Evolutionary conservation across 2,329 filamentous ascomycete genomes (phyloP).

Genomic region (Aspergillus pseudoterreus): DNA sequence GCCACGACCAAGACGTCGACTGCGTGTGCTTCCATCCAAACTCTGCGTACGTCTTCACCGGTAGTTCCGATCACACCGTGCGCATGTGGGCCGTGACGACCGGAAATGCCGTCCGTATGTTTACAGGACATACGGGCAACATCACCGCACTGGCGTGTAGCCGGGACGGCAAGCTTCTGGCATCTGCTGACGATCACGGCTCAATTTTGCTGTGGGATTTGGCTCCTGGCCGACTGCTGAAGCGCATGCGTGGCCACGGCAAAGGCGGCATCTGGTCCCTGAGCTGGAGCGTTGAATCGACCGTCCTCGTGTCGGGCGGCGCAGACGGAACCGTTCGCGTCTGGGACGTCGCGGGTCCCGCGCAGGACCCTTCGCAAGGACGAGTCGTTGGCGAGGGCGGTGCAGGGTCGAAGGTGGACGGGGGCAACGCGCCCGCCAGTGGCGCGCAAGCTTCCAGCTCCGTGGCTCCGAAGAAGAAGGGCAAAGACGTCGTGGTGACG

Average conservation of each 20-base stretch:
- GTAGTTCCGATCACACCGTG: conserved; percentile 86
- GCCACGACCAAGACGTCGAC: conserved; percentile 91
- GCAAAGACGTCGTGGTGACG: conserved; percentile 84
- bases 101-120: conserved; percentile 82
- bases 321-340: conserved; percentile 89
- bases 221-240: conserved; percentile 77
- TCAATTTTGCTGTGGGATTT: conserved; percentile 95
- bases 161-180: conserved; percentile 84
- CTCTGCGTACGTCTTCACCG: conserved; percentile 88
- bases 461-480: conserved; percentile 62
- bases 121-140: conserved; percentile 85
- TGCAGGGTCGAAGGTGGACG: conserved; percentile 49
- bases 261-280: conserved; percentile 93
- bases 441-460: conserved; percentile 43
- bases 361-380: conserved; percentile 56
- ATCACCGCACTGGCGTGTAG: conserved; percentile 82
- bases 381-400: conserved; percentile 50
- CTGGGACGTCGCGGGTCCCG: conserved; percentile 80
- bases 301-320: conserved; percentile 81
- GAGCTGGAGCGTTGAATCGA: conserved; percentile 90
- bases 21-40: conserved; percentile 93
- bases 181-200: conserved; percentile 81
- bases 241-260: conserved; percentile 89
- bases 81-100: conserved; percentile 96
- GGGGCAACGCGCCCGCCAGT: conserved; percentile 46